A percentile compares a stretch with the other conserved stretches of the same genome.
phyloP scores from a whole-genome alignment of 495 filamentous ascomycete genomes.

The Penicillium paxilli region DNA sequence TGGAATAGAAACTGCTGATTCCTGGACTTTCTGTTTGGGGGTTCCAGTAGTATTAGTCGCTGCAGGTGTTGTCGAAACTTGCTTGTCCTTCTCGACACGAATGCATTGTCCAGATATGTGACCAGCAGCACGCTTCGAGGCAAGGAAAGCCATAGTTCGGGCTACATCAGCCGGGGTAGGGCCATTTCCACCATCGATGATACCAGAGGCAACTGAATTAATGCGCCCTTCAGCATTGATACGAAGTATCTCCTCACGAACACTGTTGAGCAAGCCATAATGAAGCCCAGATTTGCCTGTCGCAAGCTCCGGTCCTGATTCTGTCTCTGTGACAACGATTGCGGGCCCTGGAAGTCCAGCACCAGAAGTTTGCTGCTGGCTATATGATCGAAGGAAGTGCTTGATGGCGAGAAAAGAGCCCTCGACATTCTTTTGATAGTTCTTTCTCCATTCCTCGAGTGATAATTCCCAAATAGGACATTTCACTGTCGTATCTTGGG shows the following conservation, averaged over 20 bases:
- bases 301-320: conserved; percentile 49
- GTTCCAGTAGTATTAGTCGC: background rate
- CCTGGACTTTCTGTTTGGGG: background rate
- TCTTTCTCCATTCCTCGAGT: conserved; percentile 51
- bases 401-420: conserved; percentile 60
- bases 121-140: conserved; percentile 51
- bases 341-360: conserved; percentile 49
- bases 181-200: conserved; percentile 28
- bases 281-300: conserved; percentile 54
- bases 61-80: conserved; percentile 20
- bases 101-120: conserved; percentile 57
- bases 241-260: conserved; percentile 56
- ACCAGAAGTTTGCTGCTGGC: conserved; percentile 30
- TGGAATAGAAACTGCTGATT: conserved; percentile 20
- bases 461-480: conserved; percentile 57
- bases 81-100: conserved; percentile 52
- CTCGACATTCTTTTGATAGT: conserved; percentile 48
- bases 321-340: conserved; percentile 56
- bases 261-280: conserved; percentile 51
- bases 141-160: conserved; percentile 52
- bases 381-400: conserved; percentile 47
- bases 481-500: conserved; percentile 42
- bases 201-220: conserved; percentile 53
- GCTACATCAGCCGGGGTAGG: conserved; percentile 53
- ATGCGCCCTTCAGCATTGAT: conserved; percentile 53